Evolutionary conservation across 1,284 basidiomycete species (phyloP).

Genomic region (Ustilago hordei): DNA sequence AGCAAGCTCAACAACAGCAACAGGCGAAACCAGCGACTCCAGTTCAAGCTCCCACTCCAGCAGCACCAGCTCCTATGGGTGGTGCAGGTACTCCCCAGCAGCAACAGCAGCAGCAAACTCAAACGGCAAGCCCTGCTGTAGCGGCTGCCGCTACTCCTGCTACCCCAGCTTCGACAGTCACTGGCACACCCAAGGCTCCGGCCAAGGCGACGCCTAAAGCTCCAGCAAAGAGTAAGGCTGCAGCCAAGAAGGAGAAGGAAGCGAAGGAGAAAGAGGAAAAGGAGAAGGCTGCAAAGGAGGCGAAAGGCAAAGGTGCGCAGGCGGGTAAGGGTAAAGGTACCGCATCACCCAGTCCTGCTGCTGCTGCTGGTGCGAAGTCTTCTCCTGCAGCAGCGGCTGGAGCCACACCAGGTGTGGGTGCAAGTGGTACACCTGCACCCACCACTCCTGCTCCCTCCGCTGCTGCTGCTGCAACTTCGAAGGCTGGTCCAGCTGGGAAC

Average conservation of each 20-base stretch:
- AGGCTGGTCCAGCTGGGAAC: background rate
- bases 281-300: slow-evolving; percentile 41
- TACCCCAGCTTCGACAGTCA: slow-evolving; percentile 11
- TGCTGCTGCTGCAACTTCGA: slow-evolving; percentile 8
- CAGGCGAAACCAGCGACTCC: slow-evolving; percentile 22
- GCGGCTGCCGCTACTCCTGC: slow-evolving; percentile 19
- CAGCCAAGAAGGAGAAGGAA: slow-evolving; percentile 39
- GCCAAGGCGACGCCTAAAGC: slow-evolving; percentile 36
- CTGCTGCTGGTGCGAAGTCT: slow-evolving; percentile 15
- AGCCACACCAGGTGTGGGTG: slow-evolving; percentile 7
- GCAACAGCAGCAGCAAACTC: slow-evolving; percentile 19
- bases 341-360: slow-evolving; percentile 12
- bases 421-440: slow-evolving; percentile 6
- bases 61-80: slow-evolving; percentile 4
- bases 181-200: slow-evolving; percentile 19
- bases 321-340: slow-evolving; percentile 22
- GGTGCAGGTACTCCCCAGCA: slow-evolving; percentile 9
- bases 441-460: slow-evolving; percentile 1
- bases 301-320: slow-evolving; percentile 24
- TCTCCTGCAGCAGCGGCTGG: slow-evolving; percentile 20
- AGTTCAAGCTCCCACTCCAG: slow-evolving; percentile 12
- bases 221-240: slow-evolving; percentile 41
- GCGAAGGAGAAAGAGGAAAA: slow-evolving; percentile 41
- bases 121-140: slow-evolving; percentile 27
- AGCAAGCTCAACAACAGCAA: slow-evolving; percentile 47